Evolutionary conservation across 2,329 filamentous ascomycete genomes (phyloP), one percentile per base, ranked within the genome.

Genomic region (Lizonia empirigonia): DNA sequence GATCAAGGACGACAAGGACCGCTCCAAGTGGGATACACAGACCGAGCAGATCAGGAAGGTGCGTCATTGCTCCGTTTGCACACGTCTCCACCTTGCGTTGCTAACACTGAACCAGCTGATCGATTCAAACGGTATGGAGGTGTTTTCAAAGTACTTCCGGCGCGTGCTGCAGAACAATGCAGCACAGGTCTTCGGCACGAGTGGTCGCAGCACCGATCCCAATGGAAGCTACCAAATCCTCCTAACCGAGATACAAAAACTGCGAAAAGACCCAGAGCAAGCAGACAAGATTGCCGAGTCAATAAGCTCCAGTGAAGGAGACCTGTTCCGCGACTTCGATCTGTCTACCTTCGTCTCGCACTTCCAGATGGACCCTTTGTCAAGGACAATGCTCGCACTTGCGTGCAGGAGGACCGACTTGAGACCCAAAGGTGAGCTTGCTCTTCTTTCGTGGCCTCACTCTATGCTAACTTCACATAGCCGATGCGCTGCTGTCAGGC

Each of bases 51-150:
- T 99, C 68, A 86, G 87, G 75, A 96, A 95, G 84, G 91, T 95
- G 80, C 72, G 83, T 68, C 38, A 45, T 36, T 19, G 45, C 48
- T 35, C 26, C 34, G 38, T 46, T 42, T 40, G 51, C 47, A 38
- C 52, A 18, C 44, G 23, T 26, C 38, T 41, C 44, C 39, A 20
- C 22, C 35, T 19, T 29, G 9, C 40, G 19, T n/a, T 57, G 50
- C 65, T 71, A 49, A 71, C 53, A 24, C 29, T 22, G 32, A 18
- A 10, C 44, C 60, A 96, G 90, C 86, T 97, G 74, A 88, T 97
- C 78, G 88, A 96, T 85, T 92, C 93, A 69, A 88, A 96, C 91
- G 92, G 92, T 72, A 99, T 99, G 93, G 95, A 99, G 82, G 91
- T 97, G 72, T 97, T 92, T 74, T 87, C 90, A 55, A 95, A 92